phyloP scores from a whole-genome alignment of 768 basidiomycete genomes.

The Rhizopogon vinicolor region DNA sequence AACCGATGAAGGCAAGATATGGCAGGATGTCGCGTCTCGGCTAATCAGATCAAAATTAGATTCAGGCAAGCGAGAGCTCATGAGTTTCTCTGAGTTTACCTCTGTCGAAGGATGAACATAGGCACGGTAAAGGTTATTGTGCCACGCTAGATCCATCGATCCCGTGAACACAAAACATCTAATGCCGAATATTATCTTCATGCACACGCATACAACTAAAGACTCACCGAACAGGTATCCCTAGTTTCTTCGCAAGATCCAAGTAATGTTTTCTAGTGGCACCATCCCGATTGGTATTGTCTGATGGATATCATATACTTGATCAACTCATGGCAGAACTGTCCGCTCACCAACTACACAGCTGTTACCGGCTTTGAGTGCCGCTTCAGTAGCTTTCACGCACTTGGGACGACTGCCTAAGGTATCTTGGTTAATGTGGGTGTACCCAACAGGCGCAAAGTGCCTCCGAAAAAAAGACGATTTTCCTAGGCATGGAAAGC shows the following conservation, averaged over 20 bases:
- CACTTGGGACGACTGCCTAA: slow-evolving; percentile 76
- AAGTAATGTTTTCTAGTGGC: slow-evolving; percentile 70
- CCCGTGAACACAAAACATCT: slow-evolving; percentile 78
- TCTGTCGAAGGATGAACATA: slow-evolving; percentile 48
- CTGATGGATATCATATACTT: slow-evolving; percentile 32
- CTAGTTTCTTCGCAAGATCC: slow-evolving; percentile 52
- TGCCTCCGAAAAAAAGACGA: slow-evolving; percentile 70
- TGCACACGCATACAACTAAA: slow-evolving; percentile 1
- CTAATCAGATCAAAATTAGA: slow-evolving; percentile 21
- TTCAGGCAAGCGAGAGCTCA: not conserved
- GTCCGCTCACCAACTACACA: slow-evolving; percentile 69
- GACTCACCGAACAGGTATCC: slow-evolving; percentile 52
- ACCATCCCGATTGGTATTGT: slow-evolving; percentile 87
- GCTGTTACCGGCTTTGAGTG: slow-evolving; percentile 50
- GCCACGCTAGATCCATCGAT: slow-evolving; percentile 80
- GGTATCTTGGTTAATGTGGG: slow-evolving; percentile 85
- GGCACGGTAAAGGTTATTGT: slow-evolving; percentile 89
- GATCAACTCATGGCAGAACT: not conserved
- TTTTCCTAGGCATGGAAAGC: slow-evolving; percentile 71
- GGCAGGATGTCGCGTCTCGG: slow-evolving; percentile 51
- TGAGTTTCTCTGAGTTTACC: slow-evolving; percentile 1
- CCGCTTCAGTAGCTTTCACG: slow-evolving; percentile 54
- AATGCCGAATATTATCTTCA: not conserved
- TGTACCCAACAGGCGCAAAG: slow-evolving; percentile 66
- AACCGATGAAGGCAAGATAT: slow-evolving; percentile 53